A percentile compares a stretch with the other conserved stretches of the same genome.
phyloP scores from a whole-genome alignment of 2,329 filamentous ascomycete species.

The Arthrobotrys pseudoclavata region DNA sequence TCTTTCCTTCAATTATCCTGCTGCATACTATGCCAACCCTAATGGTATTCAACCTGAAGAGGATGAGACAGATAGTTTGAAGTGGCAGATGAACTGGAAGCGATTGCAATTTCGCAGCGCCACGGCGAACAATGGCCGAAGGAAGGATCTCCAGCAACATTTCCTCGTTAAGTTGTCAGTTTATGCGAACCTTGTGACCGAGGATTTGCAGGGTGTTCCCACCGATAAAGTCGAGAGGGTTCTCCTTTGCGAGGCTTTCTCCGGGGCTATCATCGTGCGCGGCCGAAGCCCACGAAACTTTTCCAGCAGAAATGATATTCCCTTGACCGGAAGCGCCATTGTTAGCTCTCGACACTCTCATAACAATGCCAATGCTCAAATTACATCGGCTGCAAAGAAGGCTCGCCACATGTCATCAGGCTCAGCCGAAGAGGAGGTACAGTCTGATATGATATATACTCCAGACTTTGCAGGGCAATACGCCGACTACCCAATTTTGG shows the following conservation, averaged over 20 bases:
- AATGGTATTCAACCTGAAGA: slow-evolving; percentile 68
- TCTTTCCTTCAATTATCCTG: slow-evolving; percentile 70
- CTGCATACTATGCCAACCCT: slow-evolving; percentile 73
- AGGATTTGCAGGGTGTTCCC: slow-evolving; percentile 73
- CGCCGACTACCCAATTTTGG: slow-evolving; percentile 40
- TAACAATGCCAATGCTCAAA: slow-evolving; percentile 46
- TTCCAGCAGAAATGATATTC: slow-evolving; percentile 91
- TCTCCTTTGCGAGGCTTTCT: slow-evolving; percentile 84
- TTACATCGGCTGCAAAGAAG: slow-evolving; percentile 52
- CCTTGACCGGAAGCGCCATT: slow-evolving; percentile 74
- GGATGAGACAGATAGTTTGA: slow-evolving; percentile 86
- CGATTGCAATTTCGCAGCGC: slow-evolving; percentile 93
- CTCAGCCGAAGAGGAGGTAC: slow-evolving; percentile 39
- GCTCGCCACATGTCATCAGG: slow-evolving; percentile 56
- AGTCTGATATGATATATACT: slow-evolving; percentile 43
- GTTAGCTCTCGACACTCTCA: slow-evolving; percentile 57
- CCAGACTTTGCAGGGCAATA: slow-evolving; percentile 41
- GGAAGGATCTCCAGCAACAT: slow-evolving; percentile 96
- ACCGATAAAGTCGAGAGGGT: slow-evolving; percentile 72
- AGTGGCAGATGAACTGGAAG: slow-evolving; percentile 94
- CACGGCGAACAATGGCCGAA: slow-evolving; percentile 93
- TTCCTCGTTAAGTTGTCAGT: slow-evolving; percentile 92
- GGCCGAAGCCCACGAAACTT: slow-evolving; percentile 95
- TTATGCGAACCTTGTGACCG: slow-evolving; percentile 75
- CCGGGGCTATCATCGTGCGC: slow-evolving; percentile 91